These are phyloP conservation scores for Lablab purpureus DNA, from an alignment of 306 rosid genomes.

Conservation along the genomic window DNA sequence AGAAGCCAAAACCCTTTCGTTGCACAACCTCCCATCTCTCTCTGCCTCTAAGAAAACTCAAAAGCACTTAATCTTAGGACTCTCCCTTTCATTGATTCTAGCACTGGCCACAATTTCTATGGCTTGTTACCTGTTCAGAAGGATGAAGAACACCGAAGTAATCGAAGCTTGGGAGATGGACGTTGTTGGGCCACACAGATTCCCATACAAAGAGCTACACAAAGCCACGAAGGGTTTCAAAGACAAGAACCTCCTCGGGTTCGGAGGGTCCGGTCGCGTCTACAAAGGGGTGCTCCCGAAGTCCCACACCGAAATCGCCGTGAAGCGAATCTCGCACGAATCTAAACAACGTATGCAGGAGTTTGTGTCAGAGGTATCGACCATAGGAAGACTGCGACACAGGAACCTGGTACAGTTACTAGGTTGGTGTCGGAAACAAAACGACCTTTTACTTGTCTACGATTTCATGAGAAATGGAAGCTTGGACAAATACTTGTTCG, in stretches of 20 bases:
- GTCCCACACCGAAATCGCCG: conserved; percentile 55
- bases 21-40: conserved; percentile 57
- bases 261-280: conserved; percentile 71
- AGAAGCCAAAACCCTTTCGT: conserved; percentile 51
- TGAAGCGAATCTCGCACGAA: conserved; percentile 63
- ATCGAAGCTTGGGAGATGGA: conserved; percentile 71
- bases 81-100: conserved; percentile 42
- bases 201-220: conserved; percentile 60
- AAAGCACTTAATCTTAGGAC: conserved; percentile 40
- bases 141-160: conserved; percentile 50
- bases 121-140: conserved; percentile 45
- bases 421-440: conserved; percentile 66
- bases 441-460: conserved; percentile 60
- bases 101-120: conserved; percentile 21
- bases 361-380: conserved; percentile 62
- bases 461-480: conserved; percentile 72
- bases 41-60: conserved; percentile 29
- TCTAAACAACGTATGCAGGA: conserved; percentile 67
- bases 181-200: conserved; percentile 72
- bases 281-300: conserved; percentile 60
- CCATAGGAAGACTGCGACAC: conserved; percentile 70
- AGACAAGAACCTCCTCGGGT: conserved; percentile 61
- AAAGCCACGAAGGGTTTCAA: conserved; percentile 62
- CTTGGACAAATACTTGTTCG: conserved; percentile 63
- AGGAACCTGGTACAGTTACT: conserved; percentile 64